A percentile compares a stretch with the other conserved stretches of the same genome.
Evolutionary conservation across 2,329 filamentous ascomycete species (phyloP).

Genomic region (Fusarium sp.): DNA sequence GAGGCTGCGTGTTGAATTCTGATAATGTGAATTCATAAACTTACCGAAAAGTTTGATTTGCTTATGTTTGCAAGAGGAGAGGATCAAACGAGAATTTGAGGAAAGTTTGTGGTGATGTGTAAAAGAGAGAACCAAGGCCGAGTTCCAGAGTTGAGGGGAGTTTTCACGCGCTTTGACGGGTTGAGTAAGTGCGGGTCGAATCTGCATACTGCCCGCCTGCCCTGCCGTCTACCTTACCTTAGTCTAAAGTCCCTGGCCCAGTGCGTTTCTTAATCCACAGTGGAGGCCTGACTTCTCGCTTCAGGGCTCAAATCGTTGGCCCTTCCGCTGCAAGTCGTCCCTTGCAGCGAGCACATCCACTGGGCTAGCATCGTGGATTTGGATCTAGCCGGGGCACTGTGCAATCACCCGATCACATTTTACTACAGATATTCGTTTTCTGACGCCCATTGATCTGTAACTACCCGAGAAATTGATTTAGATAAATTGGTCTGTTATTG

Average conservation of each 20-base stretch:
- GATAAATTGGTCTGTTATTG: conserved; percentile 12
- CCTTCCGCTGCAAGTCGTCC: conserved; percentile 30
- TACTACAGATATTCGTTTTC: conserved; percentile 2
- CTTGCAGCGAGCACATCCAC: conserved; percentile 36
- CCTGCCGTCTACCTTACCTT: conserved; percentile 18
- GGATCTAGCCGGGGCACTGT: conserved; percentile 27
- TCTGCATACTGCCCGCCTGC: neutral
- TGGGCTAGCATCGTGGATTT: neutral
- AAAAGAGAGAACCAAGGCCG: conserved; percentile 19
- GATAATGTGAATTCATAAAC: neutral
- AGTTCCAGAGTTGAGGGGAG: conserved; percentile 10
- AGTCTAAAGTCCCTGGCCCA: conserved; percentile 14
- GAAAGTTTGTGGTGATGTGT: conserved; percentile 33
- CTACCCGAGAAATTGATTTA: conserved; percentile 25
- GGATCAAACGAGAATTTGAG: conserved; percentile 17
- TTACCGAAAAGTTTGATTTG: conserved; percentile 15
- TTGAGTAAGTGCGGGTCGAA: conserved; percentile 41
- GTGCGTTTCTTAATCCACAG: conserved; percentile 14
- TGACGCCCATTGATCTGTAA: conserved; percentile 11
- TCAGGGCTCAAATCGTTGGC: conserved; percentile 40
- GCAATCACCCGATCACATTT: conserved; percentile 29
- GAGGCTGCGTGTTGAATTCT: neutral
- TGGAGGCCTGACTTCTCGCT: conserved; percentile 31
- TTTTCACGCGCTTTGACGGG: conserved; percentile 35
- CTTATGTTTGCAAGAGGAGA: conserved; percentile 11